These are phyloP conservation scores for Tetrapisispora namnaoensis DNA, from an alignment of 805 yeast genomes.

Conservation along the genomic window DNA sequence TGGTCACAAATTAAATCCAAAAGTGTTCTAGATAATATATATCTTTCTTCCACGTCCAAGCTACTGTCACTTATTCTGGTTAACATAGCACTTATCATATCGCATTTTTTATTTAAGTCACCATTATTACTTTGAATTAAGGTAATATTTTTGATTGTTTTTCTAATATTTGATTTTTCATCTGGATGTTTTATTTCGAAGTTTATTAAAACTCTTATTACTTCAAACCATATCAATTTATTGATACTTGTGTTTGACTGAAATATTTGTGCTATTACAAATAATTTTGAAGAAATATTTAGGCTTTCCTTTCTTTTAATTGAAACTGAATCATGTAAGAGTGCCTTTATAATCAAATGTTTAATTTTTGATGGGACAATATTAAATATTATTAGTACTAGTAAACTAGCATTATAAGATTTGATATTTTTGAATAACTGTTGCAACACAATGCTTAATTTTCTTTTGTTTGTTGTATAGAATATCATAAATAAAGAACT, in stretches of 20 bases:
- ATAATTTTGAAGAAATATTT: neutral
- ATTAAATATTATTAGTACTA: neutral
- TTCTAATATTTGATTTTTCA: neutral
- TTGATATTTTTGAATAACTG: neutral
- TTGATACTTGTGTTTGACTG: neutral
- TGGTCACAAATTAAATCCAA: neutral
- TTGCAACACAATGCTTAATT: neutral
- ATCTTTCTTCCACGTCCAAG: neutral
- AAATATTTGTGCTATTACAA: neutral
- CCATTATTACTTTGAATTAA: neutral
- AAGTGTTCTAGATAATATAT: neutral
- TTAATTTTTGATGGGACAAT: neutral
- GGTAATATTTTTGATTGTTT: neutral
- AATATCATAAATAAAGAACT: neutral
- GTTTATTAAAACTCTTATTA: neutral
- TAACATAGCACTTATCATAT: neutral
- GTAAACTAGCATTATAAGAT: neutral
- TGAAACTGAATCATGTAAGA: neutral
- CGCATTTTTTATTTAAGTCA: too few species aligned
- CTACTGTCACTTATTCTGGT: too few species aligned
- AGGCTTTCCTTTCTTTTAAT: neutral
- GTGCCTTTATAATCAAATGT: neutral
- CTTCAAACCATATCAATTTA: neutral
- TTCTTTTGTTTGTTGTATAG: neutral
- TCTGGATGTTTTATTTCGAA: neutral